Evolutionary conservation across 192 early-diverging fungal species (phyloP), one percentile per base, ranked within the genome.

Genomic region (Coemansia sp.): DNA sequence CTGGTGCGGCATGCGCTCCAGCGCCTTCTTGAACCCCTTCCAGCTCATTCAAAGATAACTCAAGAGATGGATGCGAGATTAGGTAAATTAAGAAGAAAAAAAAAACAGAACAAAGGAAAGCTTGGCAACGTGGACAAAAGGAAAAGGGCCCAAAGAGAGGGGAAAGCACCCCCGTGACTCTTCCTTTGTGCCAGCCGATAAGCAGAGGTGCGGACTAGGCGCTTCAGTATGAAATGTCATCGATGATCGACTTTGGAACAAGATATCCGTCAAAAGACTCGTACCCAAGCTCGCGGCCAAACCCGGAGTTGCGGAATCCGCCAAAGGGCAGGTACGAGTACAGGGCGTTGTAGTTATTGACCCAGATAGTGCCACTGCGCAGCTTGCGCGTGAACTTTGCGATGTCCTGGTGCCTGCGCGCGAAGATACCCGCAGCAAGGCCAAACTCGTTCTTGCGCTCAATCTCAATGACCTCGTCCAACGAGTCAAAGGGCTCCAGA

Each of bases 21-120:
- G 84, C 58, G 91, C 91, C 80, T 94, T 94, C 38, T 79, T 76
- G 58, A 94, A 87, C 3, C 93, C 93, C 69, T 90, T 85, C 80
- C 82, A 84, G 67, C 79, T 84, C 88, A 92, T 92, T 65, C 60
- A 43, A 18, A 56, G 40, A 34, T 3, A 31, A 4, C 31, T 31
- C 31, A 31, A 31, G 37, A 53, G 26, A 35, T 24, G 18, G 18
- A 45, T 60, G 62, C 45, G 42, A 46, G 57, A 40, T 34, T 5
- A 28, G 33, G 31, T 42, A 42, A 18, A 37, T 14, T 51, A 23
- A 33, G 21, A 51, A 16, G 43, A 35, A 63, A 37, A 62, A 60
- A 38, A 42, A 39, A 51, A 42, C 5, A 58, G 5, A n/a, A 56
- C 31, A 66, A 35, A 65, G 62, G 45, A 66, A 39, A 60, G 4